Evolutionary conservation across 1,284 basidiomycete genomes (phyloP).

Genomic region (Boletus semigastroideus): DNA sequence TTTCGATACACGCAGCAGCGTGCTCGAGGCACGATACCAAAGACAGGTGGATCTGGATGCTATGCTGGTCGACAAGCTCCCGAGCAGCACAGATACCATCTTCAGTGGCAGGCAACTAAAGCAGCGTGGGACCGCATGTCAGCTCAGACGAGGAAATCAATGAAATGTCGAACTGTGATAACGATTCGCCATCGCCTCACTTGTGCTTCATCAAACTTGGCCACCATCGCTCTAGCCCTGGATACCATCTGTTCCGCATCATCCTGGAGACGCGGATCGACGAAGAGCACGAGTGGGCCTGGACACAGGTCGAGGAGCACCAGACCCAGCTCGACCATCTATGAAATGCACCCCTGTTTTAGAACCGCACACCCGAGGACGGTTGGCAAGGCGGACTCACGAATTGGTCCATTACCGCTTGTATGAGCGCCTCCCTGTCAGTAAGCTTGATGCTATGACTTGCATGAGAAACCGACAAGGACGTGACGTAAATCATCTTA

Average conservation of each 20-base stretch:
- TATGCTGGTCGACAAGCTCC: slow-evolving; percentile 36
- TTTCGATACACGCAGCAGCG: slow-evolving; percentile 52
- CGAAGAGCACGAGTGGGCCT: slow-evolving; percentile 51
- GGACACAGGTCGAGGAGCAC: slow-evolving; percentile 41
- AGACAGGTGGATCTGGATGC: slow-evolving; percentile 50
- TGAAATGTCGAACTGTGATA: slow-evolving; percentile 46
- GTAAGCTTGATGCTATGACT: slow-evolving; percentile 11
- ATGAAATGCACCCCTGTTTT: neutral
- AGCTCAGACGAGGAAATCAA: neutral
- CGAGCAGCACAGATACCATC: slow-evolving; percentile 51
- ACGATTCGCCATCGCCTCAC: slow-evolving; percentile 42
- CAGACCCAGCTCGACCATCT: slow-evolving; percentile 54
- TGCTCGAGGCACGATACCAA: slow-evolving; percentile 53
- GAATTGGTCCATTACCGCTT: slow-evolving; percentile 28
- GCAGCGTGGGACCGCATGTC: neutral
- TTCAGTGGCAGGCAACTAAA: slow-evolving; percentile 58
- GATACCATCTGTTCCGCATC: slow-evolving; percentile 39
- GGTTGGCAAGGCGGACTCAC: slow-evolving; percentile 14
- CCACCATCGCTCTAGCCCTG: slow-evolving; percentile 41
- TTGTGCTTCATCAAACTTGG: slow-evolving; percentile 42
- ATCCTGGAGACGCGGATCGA: slow-evolving; percentile 45
- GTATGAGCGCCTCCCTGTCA: slow-evolving; percentile 15
- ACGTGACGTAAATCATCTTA: slow-evolving; percentile 13
- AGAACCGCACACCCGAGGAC: neutral
- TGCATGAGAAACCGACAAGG: neutral